A percentile compares a stretch with the other conserved stretches of the same genome.
Conservation (phyloP, 1,284 basidiomycete species). For the Tranzscheliella williamsii region DNA sequence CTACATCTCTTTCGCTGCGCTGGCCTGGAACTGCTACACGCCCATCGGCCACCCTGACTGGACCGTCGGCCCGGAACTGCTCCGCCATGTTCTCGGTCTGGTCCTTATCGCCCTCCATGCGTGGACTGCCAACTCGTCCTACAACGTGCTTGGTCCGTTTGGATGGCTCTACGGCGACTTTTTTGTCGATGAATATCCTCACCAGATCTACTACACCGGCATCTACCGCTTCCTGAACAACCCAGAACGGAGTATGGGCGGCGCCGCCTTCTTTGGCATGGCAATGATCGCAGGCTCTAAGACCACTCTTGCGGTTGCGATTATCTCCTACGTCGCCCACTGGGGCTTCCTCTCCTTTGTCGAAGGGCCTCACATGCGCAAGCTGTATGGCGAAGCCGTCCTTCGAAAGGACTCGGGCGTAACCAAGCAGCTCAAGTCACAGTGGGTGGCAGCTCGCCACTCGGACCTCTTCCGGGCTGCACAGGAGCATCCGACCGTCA, state of each 20-base stretch:
- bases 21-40: conserved; percentile 51
- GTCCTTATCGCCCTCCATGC: conserved; percentile 82
- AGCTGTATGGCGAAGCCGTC: conserved; percentile 82
- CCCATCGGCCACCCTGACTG: conserved; percentile 65
- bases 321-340: conserved; percentile 73
- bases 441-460: conserved; percentile 75
- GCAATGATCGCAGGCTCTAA: conserved; percentile 87
- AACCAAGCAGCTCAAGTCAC: conserved; percentile 88
- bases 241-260: conserved; percentile 85
- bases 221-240: conserved; percentile 93
- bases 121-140: conserved; percentile 88
- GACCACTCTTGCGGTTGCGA: conserved; percentile 79
- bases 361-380: conserved; percentile 86
- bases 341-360: conserved; percentile 62
- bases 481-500: conserved; percentile 65
- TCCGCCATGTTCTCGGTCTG: conserved; percentile 69
- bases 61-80: conserved; percentile 84
- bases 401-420: conserved; percentile 92
- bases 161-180: conserved; percentile 70
- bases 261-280: conserved; percentile 90
- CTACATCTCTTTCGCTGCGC: conserved; percentile 65
- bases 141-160: conserved; percentile 79
- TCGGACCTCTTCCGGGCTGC: conserved; percentile 58
- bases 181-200: conserved; percentile 87
- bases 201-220: conserved; percentile 89